Percentiles rank a stretch among this genome's conserved stretches.
Conservation (phyloP, 345 rosid genomes). For the Camelina laxa region DNA sequence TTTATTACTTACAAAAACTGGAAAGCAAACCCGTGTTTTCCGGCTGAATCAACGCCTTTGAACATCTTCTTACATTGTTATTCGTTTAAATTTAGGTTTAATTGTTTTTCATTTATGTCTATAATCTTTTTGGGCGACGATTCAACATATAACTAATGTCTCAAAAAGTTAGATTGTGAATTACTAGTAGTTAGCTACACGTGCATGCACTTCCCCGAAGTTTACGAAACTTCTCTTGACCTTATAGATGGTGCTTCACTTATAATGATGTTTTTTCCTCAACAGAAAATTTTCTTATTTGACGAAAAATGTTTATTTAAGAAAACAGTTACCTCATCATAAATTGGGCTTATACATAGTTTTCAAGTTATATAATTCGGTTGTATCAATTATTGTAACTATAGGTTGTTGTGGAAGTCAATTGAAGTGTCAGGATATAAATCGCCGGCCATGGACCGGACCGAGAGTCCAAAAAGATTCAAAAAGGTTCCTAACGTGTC, state of each 20-base stretch:
- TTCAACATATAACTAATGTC: slow-evolving; percentile 36
- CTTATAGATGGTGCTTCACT: slow-evolving; percentile 10
- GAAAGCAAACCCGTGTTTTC: slow-evolving; percentile 38
- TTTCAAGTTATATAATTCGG: neutral
- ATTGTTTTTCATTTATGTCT: neutral
- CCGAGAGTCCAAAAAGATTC: slow-evolving; percentile 16
- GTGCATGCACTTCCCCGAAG: slow-evolving; percentile 36
- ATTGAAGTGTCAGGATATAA: slow-evolving; percentile 33
- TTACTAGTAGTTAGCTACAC: slow-evolving; percentile 36
- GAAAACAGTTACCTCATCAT: neutral
- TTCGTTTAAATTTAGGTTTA: neutral
- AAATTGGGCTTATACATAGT: neutral
- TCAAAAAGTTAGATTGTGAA: slow-evolving; percentile 27
- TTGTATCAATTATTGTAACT: slow-evolving; percentile 28
- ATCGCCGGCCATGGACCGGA: slow-evolving; percentile 44
- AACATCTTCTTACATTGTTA: slow-evolving; percentile 9
- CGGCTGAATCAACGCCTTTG: slow-evolving; percentile 39
- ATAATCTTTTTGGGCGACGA: neutral
- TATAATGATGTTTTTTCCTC: slow-evolving; percentile 13
- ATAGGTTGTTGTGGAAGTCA: slow-evolving; percentile 30
- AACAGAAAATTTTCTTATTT: neutral
- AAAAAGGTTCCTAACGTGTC: slow-evolving; percentile 42
- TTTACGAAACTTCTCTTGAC: slow-evolving; percentile 18
- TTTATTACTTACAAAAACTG: neutral
- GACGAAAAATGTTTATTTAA: neutral